A percentile compares a stretch with the other conserved stretches of the same genome.
Evolutionary conservation across 805 yeast genomes (phyloP).

Genomic region (Limtongia smithiae): DNA sequence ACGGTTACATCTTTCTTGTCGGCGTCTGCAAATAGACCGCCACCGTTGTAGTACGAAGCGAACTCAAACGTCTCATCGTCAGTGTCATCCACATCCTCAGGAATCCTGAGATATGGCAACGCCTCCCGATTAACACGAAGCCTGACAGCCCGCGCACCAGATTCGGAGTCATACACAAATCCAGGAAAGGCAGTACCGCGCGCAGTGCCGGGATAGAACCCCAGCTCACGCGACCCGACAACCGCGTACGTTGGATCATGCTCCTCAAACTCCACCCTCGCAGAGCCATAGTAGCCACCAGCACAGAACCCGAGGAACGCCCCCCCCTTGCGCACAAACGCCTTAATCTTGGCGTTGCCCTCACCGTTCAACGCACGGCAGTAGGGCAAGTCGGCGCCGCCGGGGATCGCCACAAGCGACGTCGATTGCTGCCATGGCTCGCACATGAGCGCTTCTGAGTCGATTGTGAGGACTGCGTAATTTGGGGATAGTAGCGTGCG

Average conservation of each 20-base stretch:
- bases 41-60: constrained; percentile 75
- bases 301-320: constrained; percentile 85
- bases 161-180: constrained; percentile 70
- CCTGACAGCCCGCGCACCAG: constrained; percentile 64
- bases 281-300: constrained; percentile 84
- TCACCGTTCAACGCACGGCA: constrained; percentile 68
- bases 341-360: constrained; percentile 58
- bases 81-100: background rate
- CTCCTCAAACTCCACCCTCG: constrained; percentile 76
- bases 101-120: constrained; percentile 13
- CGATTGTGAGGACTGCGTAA: constrained; percentile 78
- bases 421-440: constrained; percentile 92
- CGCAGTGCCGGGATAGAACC: constrained; percentile 75
- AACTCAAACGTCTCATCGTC: constrained; percentile 22
- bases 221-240: constrained; percentile 77
- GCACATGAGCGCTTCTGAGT: constrained; percentile 54
- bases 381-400: constrained; percentile 93
- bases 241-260: constrained; percentile 69
- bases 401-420: constrained; percentile 79
- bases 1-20: constrained; percentile 57
- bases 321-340: constrained; percentile 77
- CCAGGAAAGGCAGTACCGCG: constrained; percentile 82
- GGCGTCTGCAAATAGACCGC: constrained; percentile 79
- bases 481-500: constrained; percentile 74
- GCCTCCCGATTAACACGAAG: constrained; percentile 35